Evolutionary conservation across 345 rosid genomes (phyloP).

Genomic region (Hirschfeldia incana): DNA sequence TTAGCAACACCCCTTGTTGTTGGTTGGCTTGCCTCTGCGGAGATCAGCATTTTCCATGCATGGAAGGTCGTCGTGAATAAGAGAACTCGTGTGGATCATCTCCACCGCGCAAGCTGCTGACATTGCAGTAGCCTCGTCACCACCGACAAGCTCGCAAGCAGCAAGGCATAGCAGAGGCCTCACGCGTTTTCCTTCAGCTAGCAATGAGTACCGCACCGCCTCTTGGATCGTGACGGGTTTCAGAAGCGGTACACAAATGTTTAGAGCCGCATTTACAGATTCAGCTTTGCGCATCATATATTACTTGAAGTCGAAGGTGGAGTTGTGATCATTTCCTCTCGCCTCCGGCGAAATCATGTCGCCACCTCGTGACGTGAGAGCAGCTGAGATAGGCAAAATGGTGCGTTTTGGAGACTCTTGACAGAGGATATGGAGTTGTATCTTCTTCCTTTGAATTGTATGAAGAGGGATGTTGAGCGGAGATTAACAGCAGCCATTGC

Average conservation of each 20-base stretch:
- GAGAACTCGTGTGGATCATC: conserved; percentile 90
- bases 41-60: conserved; percentile 92
- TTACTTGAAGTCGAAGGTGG: conserved; percentile 61
- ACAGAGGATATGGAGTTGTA: conserved; percentile 33
- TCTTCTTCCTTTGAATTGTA: conserved; percentile 31
- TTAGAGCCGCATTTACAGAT: conserved; percentile 60
- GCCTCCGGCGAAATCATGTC: conserved; percentile 40
- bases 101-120: conserved; percentile 85
- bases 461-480: conserved; percentile 8
- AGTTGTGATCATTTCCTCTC: conserved; percentile 20
- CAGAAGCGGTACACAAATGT: conserved; percentile 52
- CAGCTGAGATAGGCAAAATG: conserved; percentile 40
- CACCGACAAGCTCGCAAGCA: conserved; percentile 80
- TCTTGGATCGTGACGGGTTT: conserved; percentile 74
- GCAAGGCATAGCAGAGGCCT: conserved; percentile 80
- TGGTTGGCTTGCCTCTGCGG: conserved; percentile 86
- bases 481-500: conserved; percentile 20
- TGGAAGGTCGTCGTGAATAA: conserved; percentile 91
- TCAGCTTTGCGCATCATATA: conserved; percentile 67
- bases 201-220: conserved; percentile 79
- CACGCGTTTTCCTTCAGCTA: conserved; percentile 85
- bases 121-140: conserved; percentile 64
- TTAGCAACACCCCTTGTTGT: conserved; percentile 52
- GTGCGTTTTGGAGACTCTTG: conserved; percentile 15
- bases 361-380: conserved; percentile 50